Conservation (phyloP, 78 protist genomes). For the Dictyostelium intermedium region DNA sequence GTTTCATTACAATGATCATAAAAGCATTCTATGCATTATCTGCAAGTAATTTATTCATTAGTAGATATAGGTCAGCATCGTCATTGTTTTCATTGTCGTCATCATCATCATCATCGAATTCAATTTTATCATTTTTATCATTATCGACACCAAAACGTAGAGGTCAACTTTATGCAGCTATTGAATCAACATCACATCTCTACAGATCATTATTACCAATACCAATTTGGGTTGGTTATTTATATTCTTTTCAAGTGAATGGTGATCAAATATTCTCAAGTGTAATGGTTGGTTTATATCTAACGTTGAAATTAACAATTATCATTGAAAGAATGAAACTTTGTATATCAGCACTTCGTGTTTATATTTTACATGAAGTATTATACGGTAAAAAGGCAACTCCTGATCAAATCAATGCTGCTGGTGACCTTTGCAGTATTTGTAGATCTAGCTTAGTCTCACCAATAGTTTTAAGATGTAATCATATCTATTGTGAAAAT, state of each 20-base stretch:
- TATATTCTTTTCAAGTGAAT: background rate
- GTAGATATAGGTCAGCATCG: background rate
- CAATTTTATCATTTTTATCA: conserved; percentile 7
- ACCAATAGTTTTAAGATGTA: conserved; percentile 63
- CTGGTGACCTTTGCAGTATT: conserved; percentile 70
- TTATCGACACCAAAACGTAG: conserved; percentile 40
- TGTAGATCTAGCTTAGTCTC: conserved; percentile 65
- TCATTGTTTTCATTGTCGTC: background rate
- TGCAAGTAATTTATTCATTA: background rate
- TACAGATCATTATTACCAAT: conserved; percentile 72
- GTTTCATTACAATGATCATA: conserved; percentile 51
- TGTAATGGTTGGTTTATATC: conserved; percentile 71
- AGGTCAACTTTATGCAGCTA: conserved; percentile 51
- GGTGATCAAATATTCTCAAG: conserved; percentile 48
- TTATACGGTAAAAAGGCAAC: conserved; percentile 66
- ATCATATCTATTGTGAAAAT: conserved; percentile 80
- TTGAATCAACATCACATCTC: conserved; percentile 29
- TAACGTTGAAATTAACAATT: conserved; percentile 52
- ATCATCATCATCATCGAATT: background rate
- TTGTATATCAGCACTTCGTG: conserved; percentile 24
- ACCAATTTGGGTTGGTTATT: conserved; percentile 52
- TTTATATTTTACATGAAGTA: conserved; percentile 34
- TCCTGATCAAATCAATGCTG: conserved; percentile 33
- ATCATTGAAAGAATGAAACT: conserved; percentile 15
- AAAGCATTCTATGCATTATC: background rate